Conservation (phyloP, 371 early-diverging fungal species). For the Haplosporangium sp. region DNA sequence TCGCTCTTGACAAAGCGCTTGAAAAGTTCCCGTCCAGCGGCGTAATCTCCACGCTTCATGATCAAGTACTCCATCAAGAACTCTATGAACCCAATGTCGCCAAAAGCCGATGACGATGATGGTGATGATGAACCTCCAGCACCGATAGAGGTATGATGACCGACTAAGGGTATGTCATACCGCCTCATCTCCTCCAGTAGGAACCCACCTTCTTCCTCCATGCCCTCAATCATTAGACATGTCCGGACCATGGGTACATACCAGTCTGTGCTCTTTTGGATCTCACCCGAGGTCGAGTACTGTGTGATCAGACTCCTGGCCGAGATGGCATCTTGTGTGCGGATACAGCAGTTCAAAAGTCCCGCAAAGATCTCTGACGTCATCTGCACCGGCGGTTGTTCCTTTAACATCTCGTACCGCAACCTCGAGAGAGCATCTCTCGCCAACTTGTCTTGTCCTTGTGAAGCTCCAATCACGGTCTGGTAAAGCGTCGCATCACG, state of each 20-base stretch:
- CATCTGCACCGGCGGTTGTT: constrained; percentile 31
- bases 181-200: constrained; percentile 44
- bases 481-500: constrained; percentile 44
- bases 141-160: neutral
- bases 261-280: constrained; percentile 47
- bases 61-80: constrained; percentile 52
- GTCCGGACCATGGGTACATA: constrained; percentile 45
- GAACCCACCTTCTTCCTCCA: constrained; percentile 39
- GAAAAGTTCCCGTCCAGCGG: constrained; percentile 34
- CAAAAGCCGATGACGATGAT: no score
- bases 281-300: constrained; percentile 32
- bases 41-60: constrained; percentile 31
- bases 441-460: constrained; percentile 33
- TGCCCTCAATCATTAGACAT: constrained; percentile 38
- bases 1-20: constrained; percentile 29
- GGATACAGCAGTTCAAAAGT: constrained; percentile 48
- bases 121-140: no score
- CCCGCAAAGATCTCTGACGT: constrained; percentile 45
- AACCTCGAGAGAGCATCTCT: constrained; percentile 19
- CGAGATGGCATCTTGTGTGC: constrained; percentile 26
- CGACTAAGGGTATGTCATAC: constrained; percentile 15
- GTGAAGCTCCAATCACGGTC: constrained; percentile 43
- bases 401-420: constrained; percentile 40
- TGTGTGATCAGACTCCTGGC: constrained; percentile 35
- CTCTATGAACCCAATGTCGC: constrained; percentile 19